phyloP scores from a whole-genome alignment of 1,139 yeast species.

The Blastobotrys capitulatus region DNA sequence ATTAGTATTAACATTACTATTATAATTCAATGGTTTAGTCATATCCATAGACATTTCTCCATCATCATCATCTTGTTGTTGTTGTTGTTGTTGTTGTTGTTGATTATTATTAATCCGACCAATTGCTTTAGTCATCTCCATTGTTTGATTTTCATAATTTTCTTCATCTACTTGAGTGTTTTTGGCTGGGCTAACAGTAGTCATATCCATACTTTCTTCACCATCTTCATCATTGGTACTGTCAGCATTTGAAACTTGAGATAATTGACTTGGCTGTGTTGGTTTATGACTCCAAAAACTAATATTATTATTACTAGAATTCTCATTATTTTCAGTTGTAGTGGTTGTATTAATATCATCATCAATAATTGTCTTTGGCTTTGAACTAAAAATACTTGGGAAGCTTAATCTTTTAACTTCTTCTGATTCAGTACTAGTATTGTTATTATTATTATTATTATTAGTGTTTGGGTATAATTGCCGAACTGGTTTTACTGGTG shows the following conservation, averaged over 20 bases:
- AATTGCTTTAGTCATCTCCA: slow-evolving; percentile 15
- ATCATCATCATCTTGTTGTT: neutral
- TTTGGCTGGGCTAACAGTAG: slow-evolving; percentile 4
- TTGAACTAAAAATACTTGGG: slow-evolving; percentile 12
- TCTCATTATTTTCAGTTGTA: neutral
- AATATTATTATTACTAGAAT: neutral
- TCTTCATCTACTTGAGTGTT: slow-evolving; percentile 2
- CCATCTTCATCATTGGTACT: slow-evolving; percentile 5
- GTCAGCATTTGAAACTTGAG: slow-evolving; percentile 3
- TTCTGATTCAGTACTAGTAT: neutral
- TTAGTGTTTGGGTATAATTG: neutral
- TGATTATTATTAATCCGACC: neutral
- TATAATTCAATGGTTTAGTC: slow-evolving; percentile 3
- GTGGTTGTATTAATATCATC: neutral
- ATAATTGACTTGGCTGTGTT: slow-evolving; percentile 13
- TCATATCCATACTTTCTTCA: slow-evolving; percentile 20
- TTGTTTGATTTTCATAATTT: slow-evolving; percentile 6
- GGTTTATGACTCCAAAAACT: slow-evolving; percentile 2
- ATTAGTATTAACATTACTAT: neutral
- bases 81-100: neutral
- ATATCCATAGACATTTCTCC: slow-evolving; percentile 15
- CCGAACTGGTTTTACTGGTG: slow-evolving; percentile 13
- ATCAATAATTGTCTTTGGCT: neutral
- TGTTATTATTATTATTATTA: neutral
- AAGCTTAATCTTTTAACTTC: slow-evolving; percentile 6